phyloP scores from a whole-genome alignment of 106 monocot genomes.

The Dendrobium officinale region DNA sequence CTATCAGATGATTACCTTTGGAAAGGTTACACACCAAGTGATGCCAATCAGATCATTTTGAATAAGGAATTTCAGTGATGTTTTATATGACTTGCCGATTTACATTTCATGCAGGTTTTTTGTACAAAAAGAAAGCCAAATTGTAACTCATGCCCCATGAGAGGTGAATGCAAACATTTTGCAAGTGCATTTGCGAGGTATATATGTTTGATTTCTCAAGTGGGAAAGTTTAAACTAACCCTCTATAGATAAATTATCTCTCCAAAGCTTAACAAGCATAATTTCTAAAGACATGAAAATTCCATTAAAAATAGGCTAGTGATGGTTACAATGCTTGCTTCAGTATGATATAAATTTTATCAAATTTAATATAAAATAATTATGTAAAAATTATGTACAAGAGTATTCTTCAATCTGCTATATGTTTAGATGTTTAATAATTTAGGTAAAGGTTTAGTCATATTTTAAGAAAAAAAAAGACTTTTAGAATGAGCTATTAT shows the following conservation, averaged over 20 bases:
- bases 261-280: not conserved
- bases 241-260: not conserved
- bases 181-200: constrained; percentile 81
- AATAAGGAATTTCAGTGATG: not conserved
- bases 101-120: constrained; percentile 46
- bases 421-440: not conserved
- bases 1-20: constrained; percentile 80
- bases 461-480: not conserved
- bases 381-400: not conserved
- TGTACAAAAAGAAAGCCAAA: constrained; percentile 83
- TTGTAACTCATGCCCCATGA: constrained; percentile 71
- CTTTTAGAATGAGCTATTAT: not conserved
- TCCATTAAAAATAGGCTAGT: not conserved
- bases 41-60: not conserved
- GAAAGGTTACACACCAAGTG: constrained; percentile 36
- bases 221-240: not conserved
- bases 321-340: not conserved
- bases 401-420: not conserved
- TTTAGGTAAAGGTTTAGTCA: not conserved
- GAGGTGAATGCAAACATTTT: constrained; percentile 76
- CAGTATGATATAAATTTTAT: not conserved
- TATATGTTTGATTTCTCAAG: not conserved
- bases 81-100: constrained; percentile 9
- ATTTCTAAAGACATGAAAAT: not conserved
- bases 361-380: not conserved